phyloP scores from a whole-genome alignment of 2,329 filamentous ascomycete species.

The Penicillium sp. region DNA sequence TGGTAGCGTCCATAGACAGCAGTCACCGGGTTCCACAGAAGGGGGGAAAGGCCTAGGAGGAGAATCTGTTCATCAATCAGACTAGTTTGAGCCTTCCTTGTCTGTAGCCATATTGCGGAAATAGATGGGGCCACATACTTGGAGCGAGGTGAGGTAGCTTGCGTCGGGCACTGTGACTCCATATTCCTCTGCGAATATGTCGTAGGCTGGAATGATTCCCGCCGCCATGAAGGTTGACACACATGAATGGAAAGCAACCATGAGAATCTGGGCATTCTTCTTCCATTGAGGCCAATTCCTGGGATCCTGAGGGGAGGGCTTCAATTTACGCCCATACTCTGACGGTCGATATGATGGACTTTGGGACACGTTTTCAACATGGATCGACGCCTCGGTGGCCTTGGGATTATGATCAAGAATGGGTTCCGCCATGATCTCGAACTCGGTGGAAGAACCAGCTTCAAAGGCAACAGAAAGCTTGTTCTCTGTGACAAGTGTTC shows the following conservation, averaged over 20 bases:
- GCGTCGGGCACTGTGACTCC: constrained; percentile 51
- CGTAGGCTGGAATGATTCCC: constrained; percentile 56
- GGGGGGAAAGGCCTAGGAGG: constrained; percentile 54
- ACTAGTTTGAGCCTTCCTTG: not conserved
- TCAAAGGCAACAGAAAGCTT: no score
- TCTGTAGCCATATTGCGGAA: not conserved
- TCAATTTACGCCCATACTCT: not conserved
- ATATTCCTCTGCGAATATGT: constrained; percentile 56
- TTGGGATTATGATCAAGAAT: not conserved
- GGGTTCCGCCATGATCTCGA: not conserved
- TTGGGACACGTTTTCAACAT: constrained; percentile 20
- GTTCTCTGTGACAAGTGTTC: not conserved
- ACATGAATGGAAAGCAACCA: constrained; percentile 60
- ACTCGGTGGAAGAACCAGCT: not conserved
- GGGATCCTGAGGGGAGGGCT: constrained; percentile 22
- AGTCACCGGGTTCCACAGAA: constrained; percentile 60
- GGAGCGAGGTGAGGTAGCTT: constrained; percentile 58
- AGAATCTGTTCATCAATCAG: constrained; percentile 45
- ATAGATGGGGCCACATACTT: constrained; percentile 28
- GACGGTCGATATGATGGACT: not conserved
- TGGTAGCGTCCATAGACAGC: constrained; percentile 58
- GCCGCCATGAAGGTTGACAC: constrained; percentile 60
- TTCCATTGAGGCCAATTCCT: constrained; percentile 32
- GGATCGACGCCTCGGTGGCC: constrained; percentile 5
- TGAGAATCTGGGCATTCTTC: constrained; percentile 54